Conservation (phyloP, 306 rosid genomes). For the cucumber (Cucumis sativus) region Cucumber_9930_V3 NC_026661.2:20364001-20364500, state of each 20-base stretch:
- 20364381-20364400: slow-evolving; percentile 77
- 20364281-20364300: slow-evolving; percentile 43
- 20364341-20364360: slow-evolving; percentile 31
- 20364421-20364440: slow-evolving; percentile 21
- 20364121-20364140: slow-evolving; percentile 14
- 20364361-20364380: slow-evolving; percentile 36
- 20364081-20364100: slow-evolving; percentile 35
- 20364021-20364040: slow-evolving; percentile 42
- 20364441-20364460: slow-evolving; percentile 28
- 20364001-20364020: slow-evolving; percentile 36
- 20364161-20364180: neutral
- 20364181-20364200: neutral
- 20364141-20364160: neutral
- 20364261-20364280: slow-evolving; percentile 32
- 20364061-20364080: slow-evolving; percentile 80
- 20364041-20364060: slow-evolving; percentile 71
- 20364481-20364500: slow-evolving; percentile 21
- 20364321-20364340: slow-evolving; percentile 66
- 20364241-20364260: slow-evolving; percentile 57
- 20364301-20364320: slow-evolving; percentile 80
- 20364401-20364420: slow-evolving; percentile 79
- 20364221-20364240: slow-evolving; percentile 54
- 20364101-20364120: slow-evolving; percentile 49
- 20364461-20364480: slow-evolving; percentile 24
- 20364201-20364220: slow-evolving; percentile 35